Percentiles rank a stretch among this genome's conserved stretches.
These are phyloP conservation scores for Termitomyces sp. DNA, from an alignment of 768 basidiomycete genomes.

Conservation along the genomic window DNA sequence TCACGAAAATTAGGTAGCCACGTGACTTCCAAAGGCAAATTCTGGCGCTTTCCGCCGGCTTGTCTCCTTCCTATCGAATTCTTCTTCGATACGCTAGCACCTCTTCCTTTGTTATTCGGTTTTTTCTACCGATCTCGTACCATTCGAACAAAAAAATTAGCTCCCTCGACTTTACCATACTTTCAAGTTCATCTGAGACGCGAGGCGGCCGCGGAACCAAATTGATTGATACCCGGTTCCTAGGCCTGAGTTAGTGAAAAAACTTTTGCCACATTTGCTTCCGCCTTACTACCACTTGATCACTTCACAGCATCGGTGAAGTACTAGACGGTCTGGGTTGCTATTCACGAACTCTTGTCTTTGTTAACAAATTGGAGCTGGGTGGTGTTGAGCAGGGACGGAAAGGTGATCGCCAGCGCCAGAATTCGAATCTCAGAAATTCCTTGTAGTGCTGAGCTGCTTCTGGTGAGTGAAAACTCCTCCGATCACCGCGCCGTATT, in stretches of 20 bases:
- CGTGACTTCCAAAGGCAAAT: constrained; percentile 1
- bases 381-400: not conserved
- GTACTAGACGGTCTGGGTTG: not conserved
- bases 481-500: constrained; percentile 10
- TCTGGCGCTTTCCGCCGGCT: not conserved
- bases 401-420: not conserved
- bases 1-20: not conserved
- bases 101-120: not conserved
- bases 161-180: not conserved
- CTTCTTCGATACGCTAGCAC: not conserved
- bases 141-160: not conserved
- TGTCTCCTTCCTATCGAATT: constrained; percentile 1
- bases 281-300: not conserved
- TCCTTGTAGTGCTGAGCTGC: not conserved
- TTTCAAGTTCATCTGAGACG: not conserved
- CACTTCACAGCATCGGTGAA: not conserved
- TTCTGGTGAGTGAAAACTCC: constrained; percentile 7
- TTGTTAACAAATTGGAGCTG: not conserved
- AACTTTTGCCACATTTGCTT: constrained; percentile 9
- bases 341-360: not conserved
- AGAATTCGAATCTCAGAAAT: not conserved
- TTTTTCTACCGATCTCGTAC: not conserved
- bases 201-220: constrained; percentile 9
- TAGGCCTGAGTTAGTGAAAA: not conserved
- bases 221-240: constrained; percentile 11